These are phyloP conservation scores for Arthrobotrys conoides DNA, from an alignment of 2,329 filamentous ascomycete genomes.

Conservation along the genomic window DNA sequence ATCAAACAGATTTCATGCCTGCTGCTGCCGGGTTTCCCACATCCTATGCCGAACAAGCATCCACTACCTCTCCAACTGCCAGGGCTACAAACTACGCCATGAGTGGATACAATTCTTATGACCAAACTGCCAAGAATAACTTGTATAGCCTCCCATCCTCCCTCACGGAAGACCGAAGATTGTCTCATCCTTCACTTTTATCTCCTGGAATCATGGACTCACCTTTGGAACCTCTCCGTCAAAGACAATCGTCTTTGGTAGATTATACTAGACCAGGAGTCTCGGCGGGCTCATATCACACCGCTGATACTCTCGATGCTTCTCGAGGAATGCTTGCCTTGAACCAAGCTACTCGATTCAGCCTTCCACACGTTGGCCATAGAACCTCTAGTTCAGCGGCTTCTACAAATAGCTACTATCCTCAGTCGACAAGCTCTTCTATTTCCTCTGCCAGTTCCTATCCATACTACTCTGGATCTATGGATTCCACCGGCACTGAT, in stretches of 20 bases:
- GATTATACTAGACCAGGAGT: conserved; percentile 71
- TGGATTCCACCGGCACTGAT: conserved; percentile 89
- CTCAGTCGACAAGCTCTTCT: conserved; percentile 87
- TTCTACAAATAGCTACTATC: conserved; percentile 79
- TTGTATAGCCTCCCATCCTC: conserved; percentile 61
- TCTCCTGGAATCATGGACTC: conserved; percentile 68
- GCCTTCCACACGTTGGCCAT: conserved; percentile 69
- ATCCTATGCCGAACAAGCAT: conserved; percentile 46
- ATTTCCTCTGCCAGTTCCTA: conserved; percentile 87
- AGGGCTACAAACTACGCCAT: conserved; percentile 37
- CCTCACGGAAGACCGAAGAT: conserved; percentile 74
- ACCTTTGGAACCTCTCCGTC: conserved; percentile 63
- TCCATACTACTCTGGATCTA: conserved; percentile 86
- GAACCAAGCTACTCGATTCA: conserved; percentile 74
- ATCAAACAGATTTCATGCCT: conserved; percentile 56
- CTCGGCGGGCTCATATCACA: conserved; percentile 74
- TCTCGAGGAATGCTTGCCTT: conserved; percentile 95
- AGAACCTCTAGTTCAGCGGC: conserved; percentile 86
- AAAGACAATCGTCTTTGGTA: conserved; percentile 76
- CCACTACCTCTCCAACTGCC: conserved; percentile 47
- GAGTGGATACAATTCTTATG: conserved; percentile 53
- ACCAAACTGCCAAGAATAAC: conserved; percentile 55
- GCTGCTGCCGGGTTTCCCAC: conserved; percentile 27
- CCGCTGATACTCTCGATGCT: conserved; percentile 89
- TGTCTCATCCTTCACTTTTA: conserved; percentile 86